Evolutionary conservation across 176 grass and related monocot genomes (phyloP).

Genomic region (Zea mays): Zm-B73-REFERENCE-NAM-5.0 NC_050100.1:12563001-12563500

Average conservation of each 20-base stretch:
- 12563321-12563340: too few species aligned
- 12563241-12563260: not conserved
- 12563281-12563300: too few species aligned
- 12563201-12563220: slow-evolving; percentile 89
- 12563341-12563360: too few species aligned
- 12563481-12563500: not conserved
- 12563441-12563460: not conserved
- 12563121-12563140: slow-evolving; percentile 67
- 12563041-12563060: not conserved
- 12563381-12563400: too few species aligned
- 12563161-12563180: slow-evolving; percentile 67
- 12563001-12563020: slow-evolving; percentile 44
- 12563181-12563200: slow-evolving; percentile 68
- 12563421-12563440: too few species aligned
- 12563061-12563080: not conserved
- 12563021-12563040: slow-evolving; percentile 3
- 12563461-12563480: not conserved
- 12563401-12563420: too few species aligned
- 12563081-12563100: slow-evolving; percentile 40
- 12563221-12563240: slow-evolving; percentile 30
- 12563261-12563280: too few species aligned
- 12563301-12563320: too few species aligned
- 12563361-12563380: too few species aligned
- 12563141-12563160: slow-evolving; percentile 57
- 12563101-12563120: slow-evolving; percentile 58